Conservation (phyloP, 2,329 filamentous ascomycete genomes). For the Gnomoniopsis smithogilvyi region DNA sequence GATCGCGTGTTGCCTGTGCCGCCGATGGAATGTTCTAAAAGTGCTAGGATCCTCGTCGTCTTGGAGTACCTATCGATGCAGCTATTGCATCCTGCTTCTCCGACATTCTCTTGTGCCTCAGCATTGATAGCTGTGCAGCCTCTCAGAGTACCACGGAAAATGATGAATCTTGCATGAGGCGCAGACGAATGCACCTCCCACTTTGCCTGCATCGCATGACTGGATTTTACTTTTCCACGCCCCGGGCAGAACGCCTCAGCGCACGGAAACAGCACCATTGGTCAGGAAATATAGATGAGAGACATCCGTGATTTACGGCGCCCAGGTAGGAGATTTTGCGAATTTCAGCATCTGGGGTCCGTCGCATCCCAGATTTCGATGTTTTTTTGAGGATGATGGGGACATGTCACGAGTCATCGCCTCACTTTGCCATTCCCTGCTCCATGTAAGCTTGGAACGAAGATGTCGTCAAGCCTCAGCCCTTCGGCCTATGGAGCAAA, state of each 20-base stretch:
- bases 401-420: background rate
- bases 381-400: background rate
- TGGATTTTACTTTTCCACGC: slow-evolving; percentile 1
- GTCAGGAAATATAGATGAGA: background rate
- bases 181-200: background rate
- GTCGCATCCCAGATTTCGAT: background rate
- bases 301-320: slow-evolving; percentile 7
- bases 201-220: slow-evolving; percentile 4
- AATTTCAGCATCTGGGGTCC: background rate
- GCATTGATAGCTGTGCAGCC: background rate
- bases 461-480: background rate
- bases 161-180: slow-evolving; percentile 4
- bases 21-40: background rate
- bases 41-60: background rate
- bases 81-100: background rate
- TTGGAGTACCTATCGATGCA: background rate
- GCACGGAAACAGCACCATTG: slow-evolving; percentile 1
- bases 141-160: background rate
- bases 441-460: background rate
- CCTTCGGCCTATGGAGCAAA: background rate
- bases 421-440: background rate
- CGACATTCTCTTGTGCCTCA: background rate
- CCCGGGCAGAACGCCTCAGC: background rate
- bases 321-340: background rate
- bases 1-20: background rate